Evolutionary conservation across 2,329 filamentous ascomycete genomes (phyloP).

Genomic region (Diplodia sapinea): DNA sequence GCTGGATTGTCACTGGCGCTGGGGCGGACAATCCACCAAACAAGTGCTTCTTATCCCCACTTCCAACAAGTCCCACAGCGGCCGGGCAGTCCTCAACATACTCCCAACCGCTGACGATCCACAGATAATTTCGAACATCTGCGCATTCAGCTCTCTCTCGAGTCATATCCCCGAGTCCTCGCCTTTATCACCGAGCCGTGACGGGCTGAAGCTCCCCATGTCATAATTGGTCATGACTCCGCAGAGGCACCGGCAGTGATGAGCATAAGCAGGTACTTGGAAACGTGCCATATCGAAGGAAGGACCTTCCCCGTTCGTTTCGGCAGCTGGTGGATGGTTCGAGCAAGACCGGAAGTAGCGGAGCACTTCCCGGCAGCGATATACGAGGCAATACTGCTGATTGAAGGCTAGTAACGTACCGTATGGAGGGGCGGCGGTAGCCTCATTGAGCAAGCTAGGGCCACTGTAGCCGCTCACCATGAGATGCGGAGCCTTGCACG

Average conservation of each 20-base stretch:
- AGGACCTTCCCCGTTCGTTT: neutral
- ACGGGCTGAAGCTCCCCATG: neutral
- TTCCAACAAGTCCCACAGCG: neutral
- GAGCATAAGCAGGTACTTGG: neutral
- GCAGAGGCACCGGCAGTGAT: neutral
- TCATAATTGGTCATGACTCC: neutral
- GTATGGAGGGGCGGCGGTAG: no score
- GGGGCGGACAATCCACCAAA: neutral
- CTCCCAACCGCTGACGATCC: neutral
- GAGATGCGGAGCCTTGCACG: no score
- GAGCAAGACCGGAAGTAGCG: neutral
- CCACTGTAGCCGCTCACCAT: neutral
- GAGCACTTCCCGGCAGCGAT: neutral
- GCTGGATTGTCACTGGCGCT: neutral
- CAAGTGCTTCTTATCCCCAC: neutral
- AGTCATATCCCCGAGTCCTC: neutral
- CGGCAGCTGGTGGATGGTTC: neutral
- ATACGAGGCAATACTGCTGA: neutral
- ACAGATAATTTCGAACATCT: neutral
- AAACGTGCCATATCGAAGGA: neutral
- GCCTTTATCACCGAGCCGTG: no score
- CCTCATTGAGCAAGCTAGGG: neutral
- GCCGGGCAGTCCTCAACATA: neutral
- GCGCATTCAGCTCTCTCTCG: neutral
- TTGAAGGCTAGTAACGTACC: no score